Evolutionary conservation across 2,329 filamentous ascomycete genomes (phyloP).

Genomic region (Dothideomycetidae sp.): DNA sequence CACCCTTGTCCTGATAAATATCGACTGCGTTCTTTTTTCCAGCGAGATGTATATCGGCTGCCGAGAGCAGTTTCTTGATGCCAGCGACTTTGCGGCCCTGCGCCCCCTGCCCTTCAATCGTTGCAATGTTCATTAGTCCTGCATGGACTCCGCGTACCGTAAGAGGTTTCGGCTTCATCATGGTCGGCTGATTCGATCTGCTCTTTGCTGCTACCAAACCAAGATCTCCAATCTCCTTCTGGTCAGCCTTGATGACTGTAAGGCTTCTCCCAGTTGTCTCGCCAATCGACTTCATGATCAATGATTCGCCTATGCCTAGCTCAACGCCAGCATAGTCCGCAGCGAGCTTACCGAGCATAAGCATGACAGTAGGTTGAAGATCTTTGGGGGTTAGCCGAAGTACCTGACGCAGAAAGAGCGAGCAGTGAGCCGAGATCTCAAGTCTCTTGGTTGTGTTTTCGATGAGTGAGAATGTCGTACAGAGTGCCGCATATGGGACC

Average conservation of each 20-base stretch:
- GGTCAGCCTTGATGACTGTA: constrained; percentile 82
- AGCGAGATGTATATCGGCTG: constrained; percentile 59
- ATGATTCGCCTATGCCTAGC: constrained; percentile 90
- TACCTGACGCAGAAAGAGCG: constrained; percentile 86
- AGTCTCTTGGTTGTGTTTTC: constrained; percentile 90
- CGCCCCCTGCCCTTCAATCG: constrained; percentile 68
- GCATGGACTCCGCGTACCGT: constrained; percentile 79
- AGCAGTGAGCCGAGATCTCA: constrained; percentile 76
- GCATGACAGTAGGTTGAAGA: constrained; percentile 70
- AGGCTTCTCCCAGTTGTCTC: constrained; percentile 83
- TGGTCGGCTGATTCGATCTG: constrained; percentile 84
- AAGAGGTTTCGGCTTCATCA: constrained; percentile 92
- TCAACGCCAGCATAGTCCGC: constrained; percentile 95
- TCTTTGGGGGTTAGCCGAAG: constrained; percentile 78
- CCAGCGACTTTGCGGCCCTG: constrained; percentile 82
- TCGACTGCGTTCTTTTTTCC: constrained; percentile 49
- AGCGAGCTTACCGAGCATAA: constrained; percentile 97
- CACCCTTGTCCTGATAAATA: constrained; percentile 83
- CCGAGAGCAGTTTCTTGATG: constrained; percentile 92
- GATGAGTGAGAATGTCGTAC: constrained; percentile 84
- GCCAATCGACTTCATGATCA: constrained; percentile 98
- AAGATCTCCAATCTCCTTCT: constrained; percentile 91
- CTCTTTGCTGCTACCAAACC: constrained; percentile 92
- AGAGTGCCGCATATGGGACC: constrained; percentile 87
- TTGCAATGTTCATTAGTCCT: constrained; percentile 77